A percentile compares a stretch with the other conserved stretches of the same genome.
Evolutionary conservation across 225 moss, liverwort and hornwort genomes (phyloP).

Genomic region (Pseudoscleropodium purum): DNA sequence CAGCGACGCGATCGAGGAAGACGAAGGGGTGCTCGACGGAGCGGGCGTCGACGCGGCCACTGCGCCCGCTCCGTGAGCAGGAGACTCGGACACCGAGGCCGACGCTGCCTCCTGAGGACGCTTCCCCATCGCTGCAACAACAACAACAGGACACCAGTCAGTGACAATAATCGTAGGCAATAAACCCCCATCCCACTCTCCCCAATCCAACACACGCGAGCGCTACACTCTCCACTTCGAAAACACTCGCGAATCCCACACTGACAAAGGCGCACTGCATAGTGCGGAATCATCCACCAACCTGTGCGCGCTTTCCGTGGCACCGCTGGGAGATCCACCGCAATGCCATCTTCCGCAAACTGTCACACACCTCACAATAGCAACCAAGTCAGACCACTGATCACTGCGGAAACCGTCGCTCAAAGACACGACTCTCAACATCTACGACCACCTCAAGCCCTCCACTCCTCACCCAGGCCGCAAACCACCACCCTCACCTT

Average conservation of each 20-base stretch:
- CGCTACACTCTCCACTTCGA: neutral
- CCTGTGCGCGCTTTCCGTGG: constrained; percentile 89
- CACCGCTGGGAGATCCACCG: constrained; percentile 71
- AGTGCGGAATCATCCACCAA: neutral
- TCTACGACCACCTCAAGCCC: neutral
- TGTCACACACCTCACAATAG: constrained; percentile 19
- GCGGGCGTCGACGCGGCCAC: constrained; percentile 26
- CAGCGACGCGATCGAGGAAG: constrained; percentile 25
- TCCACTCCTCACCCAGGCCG: neutral
- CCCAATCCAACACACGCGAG: neutral
- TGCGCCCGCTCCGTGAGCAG: constrained; percentile 9
- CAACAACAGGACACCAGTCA: neutral
- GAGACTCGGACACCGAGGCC: constrained; percentile 23
- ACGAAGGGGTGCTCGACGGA: constrained; percentile 45
- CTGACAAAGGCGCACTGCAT: neutral
- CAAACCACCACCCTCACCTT: constrained; percentile 47
- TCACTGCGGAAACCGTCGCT: neutral
- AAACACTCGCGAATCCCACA: neutral
- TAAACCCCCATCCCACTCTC: neutral
- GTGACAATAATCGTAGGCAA: neutral
- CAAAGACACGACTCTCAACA: neutral
- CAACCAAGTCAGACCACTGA: neutral
- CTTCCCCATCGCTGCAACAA: constrained; percentile 66
- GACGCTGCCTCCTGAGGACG: constrained; percentile 60
- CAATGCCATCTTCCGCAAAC: constrained; percentile 67